A percentile compares a stretch with the other conserved stretches of the same genome.
These are phyloP conservation scores for Geotrichum fermentans DNA, from an alignment of 1,139 yeast genomes.

Conservation along the genomic window DNA sequence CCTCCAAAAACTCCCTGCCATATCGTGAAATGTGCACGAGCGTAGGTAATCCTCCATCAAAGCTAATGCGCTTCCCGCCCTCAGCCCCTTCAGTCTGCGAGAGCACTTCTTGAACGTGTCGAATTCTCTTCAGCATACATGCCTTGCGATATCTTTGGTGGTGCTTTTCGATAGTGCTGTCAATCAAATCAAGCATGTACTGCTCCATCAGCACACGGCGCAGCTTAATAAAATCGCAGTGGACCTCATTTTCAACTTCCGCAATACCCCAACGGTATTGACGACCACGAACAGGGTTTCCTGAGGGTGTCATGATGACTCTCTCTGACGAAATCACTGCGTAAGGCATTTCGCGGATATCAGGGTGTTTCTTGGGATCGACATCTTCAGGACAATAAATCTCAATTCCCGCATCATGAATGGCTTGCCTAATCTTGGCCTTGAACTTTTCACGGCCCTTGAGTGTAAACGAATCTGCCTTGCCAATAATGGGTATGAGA, in stretches of 20 bases:
- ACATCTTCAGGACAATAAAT: conserved; percentile 54
- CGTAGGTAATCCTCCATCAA: conserved; percentile 35
- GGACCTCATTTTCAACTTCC: conserved; percentile 59
- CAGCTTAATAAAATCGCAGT: conserved; percentile 60
- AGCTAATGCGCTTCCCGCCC: conserved; percentile 23
- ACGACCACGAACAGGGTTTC: conserved; percentile 54
- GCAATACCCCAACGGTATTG: conserved; percentile 70
- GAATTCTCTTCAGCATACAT: conserved; percentile 64
- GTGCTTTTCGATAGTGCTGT: conserved; percentile 76
- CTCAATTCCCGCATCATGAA: conserved; percentile 48
- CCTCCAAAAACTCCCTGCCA: conserved; percentile 41
- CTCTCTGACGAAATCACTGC: conserved; percentile 52
- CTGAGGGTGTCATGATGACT: conserved; percentile 33
- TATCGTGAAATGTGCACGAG: conserved; percentile 42
- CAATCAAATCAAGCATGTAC: conserved; percentile 67
- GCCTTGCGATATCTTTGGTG: conserved; percentile 72
- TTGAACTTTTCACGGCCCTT: conserved; percentile 44
- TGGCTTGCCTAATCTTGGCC: conserved; percentile 40
- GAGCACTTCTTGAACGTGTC: conserved; percentile 50
- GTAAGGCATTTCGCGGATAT: conserved; percentile 47
- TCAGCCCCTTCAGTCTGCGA: conserved; percentile 32
- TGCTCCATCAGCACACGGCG: conserved; percentile 59
- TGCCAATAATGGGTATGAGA: conserved; percentile 70
- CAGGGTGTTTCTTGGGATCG: conserved; percentile 24
- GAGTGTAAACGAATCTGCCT: conserved; percentile 61